phyloP scores from a whole-genome alignment of 306 rosid genomes.

The Lathyrus aphaca region DNA sequence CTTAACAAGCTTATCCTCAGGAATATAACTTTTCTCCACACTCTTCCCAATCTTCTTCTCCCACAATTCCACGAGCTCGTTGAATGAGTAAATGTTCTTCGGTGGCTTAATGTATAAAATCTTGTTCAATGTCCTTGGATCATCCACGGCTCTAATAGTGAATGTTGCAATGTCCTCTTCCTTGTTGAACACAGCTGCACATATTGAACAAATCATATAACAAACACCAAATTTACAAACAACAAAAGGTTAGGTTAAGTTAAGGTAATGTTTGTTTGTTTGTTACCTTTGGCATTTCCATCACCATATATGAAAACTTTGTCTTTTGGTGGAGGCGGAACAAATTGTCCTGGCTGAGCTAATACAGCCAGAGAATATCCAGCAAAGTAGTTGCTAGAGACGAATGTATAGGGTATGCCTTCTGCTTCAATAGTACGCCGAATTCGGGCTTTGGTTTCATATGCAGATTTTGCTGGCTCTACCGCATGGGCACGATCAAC shows the following conservation, averaged over 20 bases:
- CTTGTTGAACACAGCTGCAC: too few relatives aligned
- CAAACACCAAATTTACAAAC: too few relatives aligned
- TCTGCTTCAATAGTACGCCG: conserved; percentile 67
- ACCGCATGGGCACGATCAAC: conserved; percentile 80
- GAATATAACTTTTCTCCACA: conserved; percentile 59
- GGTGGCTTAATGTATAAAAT: too few relatives aligned
- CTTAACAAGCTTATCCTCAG: conserved; percentile 77
- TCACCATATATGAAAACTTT: conserved; percentile 70
- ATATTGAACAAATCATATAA: not conserved
- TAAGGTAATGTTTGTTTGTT: not conserved
- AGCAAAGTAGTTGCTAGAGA: conserved; percentile 61
- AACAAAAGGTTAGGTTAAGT: not conserved
- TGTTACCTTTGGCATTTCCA: conserved; percentile 73
- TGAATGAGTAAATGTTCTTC: too few relatives aligned
- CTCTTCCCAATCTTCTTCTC: conserved; percentile 47
- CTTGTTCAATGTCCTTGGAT: too few relatives aligned
- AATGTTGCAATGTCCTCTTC: too few relatives aligned
- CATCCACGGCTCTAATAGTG: too few relatives aligned
- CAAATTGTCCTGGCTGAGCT: conserved; percentile 62
- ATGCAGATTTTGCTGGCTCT: conserved; percentile 85
- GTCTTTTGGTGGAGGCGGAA: conserved; percentile 89
- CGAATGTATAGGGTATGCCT: conserved; percentile 76
- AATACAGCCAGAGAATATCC: conserved; percentile 78
- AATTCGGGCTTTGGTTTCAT: conserved; percentile 56
- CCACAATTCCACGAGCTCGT: too few relatives aligned